Conservation (phyloP, 345 rosid species). For the Excoecaria agallocha region DNA sequence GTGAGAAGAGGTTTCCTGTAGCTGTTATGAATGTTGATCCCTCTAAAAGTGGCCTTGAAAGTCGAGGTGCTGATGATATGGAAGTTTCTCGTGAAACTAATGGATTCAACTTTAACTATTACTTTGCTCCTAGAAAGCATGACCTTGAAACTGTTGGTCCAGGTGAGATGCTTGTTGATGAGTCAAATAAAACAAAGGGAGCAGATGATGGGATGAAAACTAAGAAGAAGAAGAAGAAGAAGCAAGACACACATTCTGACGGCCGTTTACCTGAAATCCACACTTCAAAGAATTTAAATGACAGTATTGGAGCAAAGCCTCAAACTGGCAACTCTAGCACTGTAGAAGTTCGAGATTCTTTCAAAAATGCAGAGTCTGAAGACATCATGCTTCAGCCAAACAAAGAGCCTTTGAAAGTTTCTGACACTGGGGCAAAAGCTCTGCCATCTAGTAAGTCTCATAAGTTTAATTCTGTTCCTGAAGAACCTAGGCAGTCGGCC, state of each 20-base stretch:
- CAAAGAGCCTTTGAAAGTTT: constrained; percentile 20
- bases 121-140: constrained; percentile 35
- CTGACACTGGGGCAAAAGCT: constrained; percentile 25
- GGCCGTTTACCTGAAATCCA: constrained; percentile 29
- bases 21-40: constrained; percentile 14
- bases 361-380: constrained; percentile 25
- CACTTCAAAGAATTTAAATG: constrained; percentile 29
- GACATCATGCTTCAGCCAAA: constrained; percentile 9
- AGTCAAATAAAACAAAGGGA: constrained; percentile 22
- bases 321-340: constrained; percentile 34
- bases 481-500: constrained; percentile 18
- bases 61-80: constrained; percentile 12
- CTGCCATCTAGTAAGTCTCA: constrained; percentile 18
- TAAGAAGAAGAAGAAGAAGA: constrained; percentile 26
- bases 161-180: constrained; percentile 29
- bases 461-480: constrained; percentile 10
- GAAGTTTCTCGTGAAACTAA: constrained; percentile 26
- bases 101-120: constrained; percentile 32
- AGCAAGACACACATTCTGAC: constrained; percentile 24
- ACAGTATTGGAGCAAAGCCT: constrained; percentile 34
- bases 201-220: constrained; percentile 21
- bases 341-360: constrained; percentile 24
- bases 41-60: constrained; percentile 11
- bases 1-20: constrained; percentile 20
- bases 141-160: constrained; percentile 24